These are phyloP conservation scores for Nakaseomyces sp. DNA, from an alignment of 1,139 yeast species.

Conservation along the genomic window DNA sequence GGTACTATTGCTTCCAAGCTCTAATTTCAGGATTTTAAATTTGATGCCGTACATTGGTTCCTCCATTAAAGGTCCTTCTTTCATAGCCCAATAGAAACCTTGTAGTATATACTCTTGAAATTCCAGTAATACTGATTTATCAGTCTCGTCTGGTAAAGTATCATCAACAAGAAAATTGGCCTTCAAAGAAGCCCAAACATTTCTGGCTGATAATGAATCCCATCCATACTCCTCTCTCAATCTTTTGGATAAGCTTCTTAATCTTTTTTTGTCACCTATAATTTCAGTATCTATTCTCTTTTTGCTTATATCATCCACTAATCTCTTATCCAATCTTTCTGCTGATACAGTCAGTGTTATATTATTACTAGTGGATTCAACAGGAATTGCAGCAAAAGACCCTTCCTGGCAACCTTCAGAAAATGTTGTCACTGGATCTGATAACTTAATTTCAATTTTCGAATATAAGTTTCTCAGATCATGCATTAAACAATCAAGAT, in stretches of 20 bases:
- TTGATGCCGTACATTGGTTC: constrained; percentile 68
- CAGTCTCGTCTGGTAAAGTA: constrained; percentile 63
- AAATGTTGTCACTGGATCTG: constrained; percentile 77
- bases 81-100: constrained; percentile 78
- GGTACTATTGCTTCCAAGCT: constrained; percentile 40
- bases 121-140: constrained; percentile 40
- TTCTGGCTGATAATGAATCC: constrained; percentile 79
- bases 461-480: constrained; percentile 58
- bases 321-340: constrained; percentile 56
- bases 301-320: constrained; percentile 49
- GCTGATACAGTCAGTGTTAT: constrained; percentile 64
- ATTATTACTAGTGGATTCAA: constrained; percentile 46
- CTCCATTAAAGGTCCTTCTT: constrained; percentile 87
- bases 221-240: constrained; percentile 57
- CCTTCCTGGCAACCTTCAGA: constrained; percentile 66
- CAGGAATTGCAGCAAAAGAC: constrained; percentile 59
- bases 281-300: constrained; percentile 36
- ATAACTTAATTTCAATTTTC: constrained; percentile 65
- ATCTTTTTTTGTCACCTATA: constrained; percentile 34
- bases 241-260: constrained; percentile 38
- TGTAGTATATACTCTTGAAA: constrained; percentile 49
- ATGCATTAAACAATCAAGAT: constrained; percentile 74
- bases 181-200: constrained; percentile 62
- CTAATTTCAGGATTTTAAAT: constrained; percentile 56
- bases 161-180: constrained; percentile 68